A percentile compares a stretch with the other conserved stretches of the same genome.
phyloP scores from a whole-genome alignment of 768 basidiomycete genomes.

The Rhodotorula babjevae region DNA sequence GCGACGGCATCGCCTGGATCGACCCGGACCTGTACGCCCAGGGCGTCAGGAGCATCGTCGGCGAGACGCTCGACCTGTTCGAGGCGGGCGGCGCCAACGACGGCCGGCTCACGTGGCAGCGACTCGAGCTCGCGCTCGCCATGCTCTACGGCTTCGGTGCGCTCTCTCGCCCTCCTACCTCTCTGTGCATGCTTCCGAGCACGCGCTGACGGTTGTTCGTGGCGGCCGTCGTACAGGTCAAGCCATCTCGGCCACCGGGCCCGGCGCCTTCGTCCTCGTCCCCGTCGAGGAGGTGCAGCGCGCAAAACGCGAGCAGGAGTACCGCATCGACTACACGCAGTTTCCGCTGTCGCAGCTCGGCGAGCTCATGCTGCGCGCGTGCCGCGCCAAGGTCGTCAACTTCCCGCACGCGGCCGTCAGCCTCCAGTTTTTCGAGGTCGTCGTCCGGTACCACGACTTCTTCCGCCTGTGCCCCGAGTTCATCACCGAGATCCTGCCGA shows the following conservation, averaged over 20 bases:
- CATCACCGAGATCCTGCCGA: conserved; percentile 78
- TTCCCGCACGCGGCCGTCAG: conserved; percentile 68
- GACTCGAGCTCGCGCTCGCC: conserved; percentile 88
- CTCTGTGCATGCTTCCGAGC: conserved; percentile 46
- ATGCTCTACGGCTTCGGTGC: conserved; percentile 91
- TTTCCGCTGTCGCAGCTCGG: conserved; percentile 78
- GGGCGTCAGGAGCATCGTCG: conserved; percentile 66
- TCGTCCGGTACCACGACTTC: conserved; percentile 88
- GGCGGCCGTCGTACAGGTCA: conserved; percentile 19
- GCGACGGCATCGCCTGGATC: conserved; percentile 79
- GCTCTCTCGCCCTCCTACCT: background rate
- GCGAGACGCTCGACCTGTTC: conserved; percentile 59
- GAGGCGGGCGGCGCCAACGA: conserved; percentile 58
- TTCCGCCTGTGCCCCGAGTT: conserved; percentile 89
- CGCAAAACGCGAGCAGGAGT: conserved; percentile 51
- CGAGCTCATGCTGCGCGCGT: conserved; percentile 76
- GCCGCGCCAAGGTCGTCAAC: conserved; percentile 72
- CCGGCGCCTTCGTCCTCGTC: conserved; percentile 77
- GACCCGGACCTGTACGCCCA: conserved; percentile 79
- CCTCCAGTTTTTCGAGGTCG: conserved; percentile 88
- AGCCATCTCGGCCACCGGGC: conserved; percentile 60
- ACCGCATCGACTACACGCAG: conserved; percentile 40
- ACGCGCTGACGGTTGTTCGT: too few species aligned
- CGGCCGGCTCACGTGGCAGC: conserved; percentile 72
- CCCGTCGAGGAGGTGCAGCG: conserved; percentile 54